These are phyloP conservation scores for Glycyrrhiza uralensis DNA, from an alignment of 306 rosid species.

Conservation along the genomic window DNA sequence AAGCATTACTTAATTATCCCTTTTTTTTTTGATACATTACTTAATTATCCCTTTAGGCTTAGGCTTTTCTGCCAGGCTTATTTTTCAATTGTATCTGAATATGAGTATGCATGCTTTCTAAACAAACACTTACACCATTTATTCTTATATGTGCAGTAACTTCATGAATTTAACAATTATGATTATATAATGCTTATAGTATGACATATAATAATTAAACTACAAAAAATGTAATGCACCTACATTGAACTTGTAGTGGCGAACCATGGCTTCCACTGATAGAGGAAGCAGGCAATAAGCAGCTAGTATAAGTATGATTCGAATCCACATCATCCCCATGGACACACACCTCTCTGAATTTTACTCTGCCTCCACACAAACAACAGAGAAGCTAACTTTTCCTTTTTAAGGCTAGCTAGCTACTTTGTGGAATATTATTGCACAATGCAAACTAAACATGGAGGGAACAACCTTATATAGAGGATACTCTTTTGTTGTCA, in stretches of 20 bases:
- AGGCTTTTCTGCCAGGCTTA: neutral
- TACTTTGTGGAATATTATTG: neutral
- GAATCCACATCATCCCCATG: conserved; percentile 2
- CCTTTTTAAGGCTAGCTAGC: neutral
- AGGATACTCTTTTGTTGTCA: conserved; percentile 24
- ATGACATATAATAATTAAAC: neutral
- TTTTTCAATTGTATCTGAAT: neutral
- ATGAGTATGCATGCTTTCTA: neutral
- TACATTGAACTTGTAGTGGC: conserved; percentile 47
- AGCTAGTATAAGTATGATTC: neutral
- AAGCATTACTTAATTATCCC: neutral
- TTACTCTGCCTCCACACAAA: neutral
- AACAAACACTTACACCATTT: neutral
- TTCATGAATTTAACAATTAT: neutral
- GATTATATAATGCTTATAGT: conserved; percentile 7
- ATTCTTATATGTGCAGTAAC: too few relatives aligned
- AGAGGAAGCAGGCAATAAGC: conserved; percentile 27
- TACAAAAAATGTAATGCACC: conserved; percentile 15
- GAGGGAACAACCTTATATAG: conserved; percentile 32
- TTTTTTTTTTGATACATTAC: too few relatives aligned
- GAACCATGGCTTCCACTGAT: conserved; percentile 34
- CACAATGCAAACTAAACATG: conserved; percentile 9
- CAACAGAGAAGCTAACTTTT: neutral
- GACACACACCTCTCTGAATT: neutral
- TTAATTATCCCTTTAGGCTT: too few relatives aligned